Base-by-base conservation (phyloP, 805 yeast species). In the Saturnispora quitensis region DNA sequence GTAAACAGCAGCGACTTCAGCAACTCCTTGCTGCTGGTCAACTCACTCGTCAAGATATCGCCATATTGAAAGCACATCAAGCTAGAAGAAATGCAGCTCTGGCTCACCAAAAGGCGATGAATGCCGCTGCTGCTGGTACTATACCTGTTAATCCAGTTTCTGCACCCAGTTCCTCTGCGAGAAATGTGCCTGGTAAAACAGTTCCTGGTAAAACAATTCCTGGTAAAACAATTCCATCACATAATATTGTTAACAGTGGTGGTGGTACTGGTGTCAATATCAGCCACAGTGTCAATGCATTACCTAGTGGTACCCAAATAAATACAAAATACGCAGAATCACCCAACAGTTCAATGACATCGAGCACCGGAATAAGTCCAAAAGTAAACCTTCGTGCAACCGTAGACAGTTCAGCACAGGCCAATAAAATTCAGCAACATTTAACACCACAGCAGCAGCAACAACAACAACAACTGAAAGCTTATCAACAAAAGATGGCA, bases 11-110 rank as follows among this genome's bases (percentile, higher is more conserved):
- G 51, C 56, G 62, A 36, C 55, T 65, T 38, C 67, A 65, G 50
- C 66, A 64, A 53, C 59, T 65, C 61, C 60, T 65, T 12, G 59
- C 56, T 35, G 60, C 56, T 35, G 68, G 69, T 15, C 68, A 65
- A 53, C 54, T 65, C 46, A 63, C 63, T 34, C 60, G 61, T 46
- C 62, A 61, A 47, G 69, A 65, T 50, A 62, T 65, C n/a, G 45
- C 62, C 45, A 50, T 65, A 25, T 52, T 65, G 15, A 65, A 64
- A 50, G 58, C 67, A 6, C 69, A 65, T 55, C 69, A 65, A 45
- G 51, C 51, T 2, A 31, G 51, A 9, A 43, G 51, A 22, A 49
- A 49, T 24, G 51, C 51, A 9, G 51, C 47, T 7, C 25, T 49
- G 13, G 47, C 43, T 10, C 18, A 22, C 28, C 43, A 36, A 20